A percentile compares a stretch with the other conserved stretches of the same genome.
phyloP scores from a whole-genome alignment of 352 stramenopile species.

The Pythium diclinum region DNA sequence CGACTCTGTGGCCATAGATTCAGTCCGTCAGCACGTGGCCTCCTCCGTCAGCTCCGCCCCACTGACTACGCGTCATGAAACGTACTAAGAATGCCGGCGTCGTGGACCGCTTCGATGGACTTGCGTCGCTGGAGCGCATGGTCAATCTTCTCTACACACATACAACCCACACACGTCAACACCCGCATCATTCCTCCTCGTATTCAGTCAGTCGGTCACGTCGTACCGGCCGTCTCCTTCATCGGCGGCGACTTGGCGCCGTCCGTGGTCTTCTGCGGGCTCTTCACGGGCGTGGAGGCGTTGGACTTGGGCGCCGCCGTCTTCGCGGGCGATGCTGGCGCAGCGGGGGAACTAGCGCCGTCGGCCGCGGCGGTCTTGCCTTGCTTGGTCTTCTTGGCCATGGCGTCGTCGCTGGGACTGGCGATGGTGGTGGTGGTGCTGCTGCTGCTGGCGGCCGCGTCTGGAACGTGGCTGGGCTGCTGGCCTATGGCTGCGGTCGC shows the following conservation, averaged over 20 bases:
- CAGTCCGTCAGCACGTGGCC: neutral
- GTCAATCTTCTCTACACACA: slow-evolving; percentile 36
- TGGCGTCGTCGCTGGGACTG: slow-evolving; percentile 22
- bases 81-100: slow-evolving; percentile 45
- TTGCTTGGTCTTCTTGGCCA: slow-evolving; percentile 70
- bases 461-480: slow-evolving; percentile 27
- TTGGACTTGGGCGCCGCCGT: slow-evolving; percentile 24
- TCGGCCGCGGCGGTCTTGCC: slow-evolving; percentile 21
- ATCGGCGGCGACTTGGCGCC: slow-evolving; percentile 22
- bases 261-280: slow-evolving; percentile 15
- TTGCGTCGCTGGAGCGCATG: slow-evolving; percentile 39
- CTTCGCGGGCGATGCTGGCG: slow-evolving; percentile 23
- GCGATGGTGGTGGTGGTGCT: neutral
- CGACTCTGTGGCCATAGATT: slow-evolving; percentile 25
- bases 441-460: slow-evolving; percentile 6
- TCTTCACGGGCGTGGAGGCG: slow-evolving; percentile 34
- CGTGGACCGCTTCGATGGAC: slow-evolving; percentile 45
- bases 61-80: neutral
- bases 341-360: slow-evolving; percentile 9
- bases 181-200: neutral
- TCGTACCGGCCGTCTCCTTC: slow-evolving; percentile 37
- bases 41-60: too few relatives aligned
- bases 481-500: slow-evolving; percentile 32
- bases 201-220: neutral
- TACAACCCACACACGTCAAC: neutral